These are phyloP conservation scores for Chenopodium berlandieri DNA, from an alignment of 148 eudicot species.

Conservation along the genomic window DNA sequence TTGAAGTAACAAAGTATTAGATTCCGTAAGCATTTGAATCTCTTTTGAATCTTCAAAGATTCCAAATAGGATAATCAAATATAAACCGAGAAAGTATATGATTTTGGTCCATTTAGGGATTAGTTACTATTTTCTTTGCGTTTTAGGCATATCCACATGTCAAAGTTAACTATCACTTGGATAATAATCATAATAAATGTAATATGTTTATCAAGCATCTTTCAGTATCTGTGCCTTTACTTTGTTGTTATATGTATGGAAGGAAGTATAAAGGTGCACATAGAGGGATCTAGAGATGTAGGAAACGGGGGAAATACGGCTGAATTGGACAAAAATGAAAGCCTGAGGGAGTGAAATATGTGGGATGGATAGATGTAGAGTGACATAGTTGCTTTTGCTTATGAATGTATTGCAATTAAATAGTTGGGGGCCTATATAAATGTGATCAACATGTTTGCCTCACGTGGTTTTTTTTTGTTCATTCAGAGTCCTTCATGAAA, in stretches of 20 bases:
- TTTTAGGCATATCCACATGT: background rate
- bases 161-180: background rate
- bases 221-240: background rate
- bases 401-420: background rate
- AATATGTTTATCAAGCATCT: background rate
- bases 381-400: background rate
- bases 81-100: background rate
- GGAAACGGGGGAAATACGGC: background rate
- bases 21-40: too few species aligned
- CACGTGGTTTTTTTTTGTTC: background rate
- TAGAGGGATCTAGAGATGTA: background rate
- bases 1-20: too few species aligned
- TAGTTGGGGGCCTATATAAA: background rate
- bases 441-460: constrained; percentile 3
- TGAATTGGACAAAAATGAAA: background rate
- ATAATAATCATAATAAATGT: background rate
- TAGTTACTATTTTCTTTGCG: background rate
- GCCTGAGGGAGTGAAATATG: background rate
- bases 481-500: constrained; percentile 65
- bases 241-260: background rate
- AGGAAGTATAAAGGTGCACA: background rate
- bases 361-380: background rate
- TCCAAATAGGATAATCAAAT: too few species aligned
- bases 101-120: background rate
- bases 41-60: too few species aligned